phyloP scores from a whole-genome alignment of 1,284 basidiomycete genomes.

The Papiliotrema flavescens region DNA sequence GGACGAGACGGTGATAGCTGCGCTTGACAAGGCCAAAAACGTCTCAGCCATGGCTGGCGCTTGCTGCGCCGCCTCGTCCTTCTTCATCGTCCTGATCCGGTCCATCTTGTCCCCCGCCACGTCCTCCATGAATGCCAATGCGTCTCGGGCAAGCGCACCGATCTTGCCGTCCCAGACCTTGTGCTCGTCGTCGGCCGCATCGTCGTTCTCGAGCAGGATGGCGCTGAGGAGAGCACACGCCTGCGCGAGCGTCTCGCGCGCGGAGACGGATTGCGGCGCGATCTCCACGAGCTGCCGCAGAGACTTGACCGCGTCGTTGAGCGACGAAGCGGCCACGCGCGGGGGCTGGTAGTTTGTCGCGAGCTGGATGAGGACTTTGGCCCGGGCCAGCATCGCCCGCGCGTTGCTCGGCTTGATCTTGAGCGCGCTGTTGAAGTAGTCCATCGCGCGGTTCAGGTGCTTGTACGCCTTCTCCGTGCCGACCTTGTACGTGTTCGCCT shows the following conservation, averaged over 20 bases:
- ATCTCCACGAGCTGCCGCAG: conserved; percentile 22
- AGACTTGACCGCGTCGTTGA: conserved; percentile 27
- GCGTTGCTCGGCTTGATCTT: conserved; percentile 21
- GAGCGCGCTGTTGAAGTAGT: conserved; percentile 37
- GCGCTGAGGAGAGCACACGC: conserved; percentile 24
- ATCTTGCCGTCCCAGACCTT: conserved; percentile 34
- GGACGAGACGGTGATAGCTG: conserved; percentile 31
- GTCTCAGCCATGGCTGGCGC: conserved; percentile 40
- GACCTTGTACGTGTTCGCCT: conserved; percentile 32
- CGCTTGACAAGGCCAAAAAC: conserved; percentile 35
- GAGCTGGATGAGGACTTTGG: conserved; percentile 37
- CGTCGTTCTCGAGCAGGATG: conserved; percentile 27
- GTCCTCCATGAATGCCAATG: conserved; percentile 38
- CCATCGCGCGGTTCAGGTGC: conserved; percentile 39
- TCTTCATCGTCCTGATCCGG: conserved; percentile 22
- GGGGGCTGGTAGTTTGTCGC: conserved; percentile 34
- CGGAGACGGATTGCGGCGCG: conserved; percentile 27
- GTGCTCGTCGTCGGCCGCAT: conserved; percentile 24
- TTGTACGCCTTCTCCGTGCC: conserved; percentile 42
- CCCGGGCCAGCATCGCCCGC: conserved; percentile 34
- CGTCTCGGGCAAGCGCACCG: conserved; percentile 34
- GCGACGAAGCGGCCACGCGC: conserved; percentile 19
- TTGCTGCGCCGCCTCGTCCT: conserved; percentile 27
- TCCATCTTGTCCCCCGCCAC: conserved; percentile 45
- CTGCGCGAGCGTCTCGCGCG: conserved; percentile 27